A percentile compares a stretch with the other conserved stretches of the same genome.
phyloP scores from a whole-genome alignment of 345 rosid genomes.

The Adansonia digitata region DNA sequence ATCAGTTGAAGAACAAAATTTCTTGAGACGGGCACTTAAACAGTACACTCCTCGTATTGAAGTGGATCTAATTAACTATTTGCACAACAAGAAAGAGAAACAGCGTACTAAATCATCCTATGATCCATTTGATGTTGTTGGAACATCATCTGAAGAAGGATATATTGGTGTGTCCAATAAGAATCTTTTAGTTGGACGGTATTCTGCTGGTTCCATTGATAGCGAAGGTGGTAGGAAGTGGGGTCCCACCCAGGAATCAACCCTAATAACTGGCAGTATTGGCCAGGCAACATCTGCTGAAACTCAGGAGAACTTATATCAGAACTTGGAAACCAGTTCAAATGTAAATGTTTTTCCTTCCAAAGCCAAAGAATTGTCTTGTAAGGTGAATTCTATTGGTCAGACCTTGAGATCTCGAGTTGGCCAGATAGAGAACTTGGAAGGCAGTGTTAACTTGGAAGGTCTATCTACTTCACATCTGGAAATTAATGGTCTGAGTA shows the following conservation, averaged over 20 bases:
- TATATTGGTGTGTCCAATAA: constrained; percentile 57
- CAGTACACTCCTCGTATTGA: constrained; percentile 96
- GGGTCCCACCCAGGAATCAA: constrained; percentile 72
- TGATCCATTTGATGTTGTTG: constrained; percentile 86
- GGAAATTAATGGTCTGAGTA: constrained; percentile 49
- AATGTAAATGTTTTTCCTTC: constrained; percentile 39
- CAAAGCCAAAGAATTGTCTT: constrained; percentile 48
- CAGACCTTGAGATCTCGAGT: constrained; percentile 37
- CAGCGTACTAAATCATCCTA: constrained; percentile 79
- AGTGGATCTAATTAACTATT: constrained; percentile 89
- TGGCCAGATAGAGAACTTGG: constrained; percentile 43
- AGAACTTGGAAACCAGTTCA: constrained; percentile 50
- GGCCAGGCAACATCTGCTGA: constrained; percentile 54
- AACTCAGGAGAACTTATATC: constrained; percentile 61
- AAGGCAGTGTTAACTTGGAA: constrained; percentile 43
- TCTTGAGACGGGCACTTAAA: constrained; percentile 85
- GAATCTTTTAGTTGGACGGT: constrained; percentile 70
- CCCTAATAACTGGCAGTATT: constrained; percentile 35
- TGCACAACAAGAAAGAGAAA: constrained; percentile 91
- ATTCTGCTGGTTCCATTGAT: constrained; percentile 75
- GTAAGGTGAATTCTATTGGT: constrained; percentile 33
- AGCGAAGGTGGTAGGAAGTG: constrained; percentile 80
- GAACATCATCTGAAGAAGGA: constrained; percentile 95
- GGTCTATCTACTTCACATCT: constrained; percentile 41
- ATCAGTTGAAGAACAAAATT: constrained; percentile 95